Evolutionary conservation across 352 stramenopile genomes (phyloP), one percentile per base, ranked within the genome.

Genomic region (Phytophthora fragariaefolia): DNA sequence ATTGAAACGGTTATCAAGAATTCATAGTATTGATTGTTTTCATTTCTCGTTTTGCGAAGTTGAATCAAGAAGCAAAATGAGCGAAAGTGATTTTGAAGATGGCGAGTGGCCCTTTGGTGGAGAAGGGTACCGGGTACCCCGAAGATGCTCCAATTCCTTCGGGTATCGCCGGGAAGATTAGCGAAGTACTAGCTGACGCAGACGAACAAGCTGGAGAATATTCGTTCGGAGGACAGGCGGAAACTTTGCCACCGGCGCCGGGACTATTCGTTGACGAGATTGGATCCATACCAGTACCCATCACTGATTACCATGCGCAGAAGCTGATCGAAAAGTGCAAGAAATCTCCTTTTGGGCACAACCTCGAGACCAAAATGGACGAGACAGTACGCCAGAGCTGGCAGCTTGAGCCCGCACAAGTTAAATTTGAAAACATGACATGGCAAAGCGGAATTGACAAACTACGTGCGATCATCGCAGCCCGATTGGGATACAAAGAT

Each of bases 341-440:
- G 4, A 53, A 53, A 85, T 90, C 58, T 45, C 58, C 36, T 20
- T 56, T 56, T 17, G 49, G 49, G 28, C 50, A 46, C 20, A 57
- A 46, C 8, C 23, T 57, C 30, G 58, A 66, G 23, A 66, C 58
- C 4, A 49, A 56, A 15, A 28, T 62, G 36, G 60, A 68, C 42
- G 60, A 68, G 2, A 49, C 20, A 3, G 50, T 68, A 8, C 60
- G 60, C 43, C 59, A 62, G 40, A 68, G 59, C 7, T 61, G 59
- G 59, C 50, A 68, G n/a, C 30, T 58, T 6, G 26, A 22, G n/a
- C 40, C 40, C 40, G 9, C 40, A 23, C 40, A 47, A 26, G 40
- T 47, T n/a, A 26, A 9, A 13, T 47, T 47, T 9, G 40, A 47
- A 18, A 47, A 47, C 40, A 24, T 26, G 40, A 15, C 40, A 8